A percentile compares a stretch with the other conserved stretches of the same genome.
Conservation (phyloP, 495 filamentous ascomycete genomes). For the Hypoxylon lienhwacheense region DNA sequence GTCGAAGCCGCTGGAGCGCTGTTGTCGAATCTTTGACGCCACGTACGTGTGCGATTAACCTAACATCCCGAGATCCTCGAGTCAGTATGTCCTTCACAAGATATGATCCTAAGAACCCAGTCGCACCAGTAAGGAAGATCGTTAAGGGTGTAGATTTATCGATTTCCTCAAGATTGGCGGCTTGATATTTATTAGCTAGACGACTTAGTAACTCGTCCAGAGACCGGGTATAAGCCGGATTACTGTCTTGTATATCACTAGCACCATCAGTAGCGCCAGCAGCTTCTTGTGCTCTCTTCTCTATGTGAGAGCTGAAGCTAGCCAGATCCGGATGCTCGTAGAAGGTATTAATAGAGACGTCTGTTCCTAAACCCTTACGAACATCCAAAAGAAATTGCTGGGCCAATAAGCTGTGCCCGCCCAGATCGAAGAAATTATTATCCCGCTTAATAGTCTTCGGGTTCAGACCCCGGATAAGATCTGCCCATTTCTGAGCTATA, state of each 20-base stretch:
- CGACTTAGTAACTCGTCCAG: slow-evolving; percentile 50
- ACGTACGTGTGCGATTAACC: slow-evolving; percentile 79
- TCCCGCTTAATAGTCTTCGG: slow-evolving; percentile 64
- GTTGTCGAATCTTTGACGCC: slow-evolving; percentile 54
- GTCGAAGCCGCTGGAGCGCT: slow-evolving; percentile 55
- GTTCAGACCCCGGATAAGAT: slow-evolving; percentile 57
- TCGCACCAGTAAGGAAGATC: slow-evolving; percentile 85
- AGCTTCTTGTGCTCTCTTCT: slow-evolving; percentile 43
- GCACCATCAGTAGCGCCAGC: slow-evolving; percentile 38
- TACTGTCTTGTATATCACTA: slow-evolving; percentile 56
- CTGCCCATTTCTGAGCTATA: slow-evolving; percentile 44
- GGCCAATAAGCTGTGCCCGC: slow-evolving; percentile 84
- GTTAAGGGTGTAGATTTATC: slow-evolving; percentile 50
- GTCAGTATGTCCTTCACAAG: slow-evolving; percentile 74
- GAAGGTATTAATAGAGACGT: slow-evolving; percentile 75
- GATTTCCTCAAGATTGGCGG: slow-evolving; percentile 39
- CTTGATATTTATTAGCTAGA: slow-evolving; percentile 44
- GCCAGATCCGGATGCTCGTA: slow-evolving; percentile 75
- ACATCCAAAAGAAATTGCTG: slow-evolving; percentile 77
- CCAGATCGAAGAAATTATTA: slow-evolving; percentile 81
- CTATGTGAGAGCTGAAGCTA: slow-evolving; percentile 74
- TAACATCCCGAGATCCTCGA: slow-evolving; percentile 57
- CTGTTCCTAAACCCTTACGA: slow-evolving; percentile 62
- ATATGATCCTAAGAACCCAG: slow-evolving; percentile 87
- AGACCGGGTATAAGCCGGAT: slow-evolving; percentile 67